Evolutionary conservation across 75 land plant genomes (phyloP).

Genomic region (Ceratopteris richardii): DNA sequence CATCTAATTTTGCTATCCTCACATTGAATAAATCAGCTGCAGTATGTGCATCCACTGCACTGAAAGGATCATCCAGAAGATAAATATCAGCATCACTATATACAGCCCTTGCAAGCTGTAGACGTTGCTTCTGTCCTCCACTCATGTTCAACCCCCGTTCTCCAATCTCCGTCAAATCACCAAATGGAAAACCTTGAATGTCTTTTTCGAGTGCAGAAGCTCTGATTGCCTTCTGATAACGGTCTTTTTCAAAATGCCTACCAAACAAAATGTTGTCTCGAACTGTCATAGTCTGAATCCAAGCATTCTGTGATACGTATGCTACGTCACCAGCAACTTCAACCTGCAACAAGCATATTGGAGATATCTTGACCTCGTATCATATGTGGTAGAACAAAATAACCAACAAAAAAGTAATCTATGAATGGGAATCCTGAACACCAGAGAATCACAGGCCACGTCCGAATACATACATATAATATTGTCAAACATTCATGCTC

Average conservation of each 20-base stretch:
- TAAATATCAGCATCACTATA: constrained; percentile 74
- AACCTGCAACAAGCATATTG: constrained; percentile 26
- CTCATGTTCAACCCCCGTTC: constrained; percentile 80
- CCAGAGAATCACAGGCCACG: no score
- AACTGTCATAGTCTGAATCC: constrained; percentile 80
- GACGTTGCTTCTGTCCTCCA: constrained; percentile 85
- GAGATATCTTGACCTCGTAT: neutral
- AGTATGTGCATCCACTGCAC: constrained; percentile 91
- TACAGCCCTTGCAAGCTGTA: constrained; percentile 81
- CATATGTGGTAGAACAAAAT: neutral
- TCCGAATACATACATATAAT: no score
- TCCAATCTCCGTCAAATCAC: constrained; percentile 76
- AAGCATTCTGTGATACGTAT: constrained; percentile 73
- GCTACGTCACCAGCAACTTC: constrained; percentile 51
- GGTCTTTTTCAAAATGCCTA: constrained; percentile 36
- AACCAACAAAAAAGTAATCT: no score
- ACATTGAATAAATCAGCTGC: constrained; percentile 63
- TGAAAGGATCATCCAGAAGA: constrained; percentile 87
- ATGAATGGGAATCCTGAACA: no score
- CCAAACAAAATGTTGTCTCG: constrained; percentile 73
- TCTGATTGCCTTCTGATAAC: constrained; percentile 43
- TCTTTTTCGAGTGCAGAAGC: constrained; percentile 71
- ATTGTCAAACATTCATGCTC: no score
- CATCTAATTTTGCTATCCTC: no score
- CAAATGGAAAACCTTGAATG: constrained; percentile 40